A percentile compares a stretch with the other conserved stretches of the same genome.
Conservation (phyloP, 2,329 filamentous ascomycete genomes). For the Basipetospora sp. region DNA sequence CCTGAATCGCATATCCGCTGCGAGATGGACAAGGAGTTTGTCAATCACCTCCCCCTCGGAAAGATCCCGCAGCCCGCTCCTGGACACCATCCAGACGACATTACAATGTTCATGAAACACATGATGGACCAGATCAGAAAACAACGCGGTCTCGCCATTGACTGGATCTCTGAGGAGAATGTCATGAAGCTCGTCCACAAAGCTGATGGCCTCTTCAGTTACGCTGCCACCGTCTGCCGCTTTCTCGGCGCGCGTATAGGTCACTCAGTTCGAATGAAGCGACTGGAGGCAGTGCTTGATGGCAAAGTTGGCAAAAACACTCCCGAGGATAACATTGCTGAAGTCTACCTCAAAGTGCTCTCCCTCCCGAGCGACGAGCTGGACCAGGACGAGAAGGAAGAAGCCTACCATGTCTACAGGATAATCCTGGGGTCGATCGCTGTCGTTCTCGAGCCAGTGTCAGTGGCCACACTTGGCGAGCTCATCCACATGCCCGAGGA, state of each 20-base stretch:
- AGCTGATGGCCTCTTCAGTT: slow-evolving; percentile 17
- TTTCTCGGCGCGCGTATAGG: too few relatives aligned
- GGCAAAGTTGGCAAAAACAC: not conserved
- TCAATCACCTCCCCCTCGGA: not conserved
- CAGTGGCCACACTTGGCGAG: not conserved
- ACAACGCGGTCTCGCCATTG: not conserved
- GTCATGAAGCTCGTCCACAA: slow-evolving; percentile 11
- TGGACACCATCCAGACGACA: not conserved
- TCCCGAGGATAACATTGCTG: not conserved
- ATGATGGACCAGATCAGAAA: not conserved
- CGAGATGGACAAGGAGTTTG: not conserved
- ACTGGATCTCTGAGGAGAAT: not conserved
- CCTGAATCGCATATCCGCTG: not conserved
- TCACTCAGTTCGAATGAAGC: not conserved
- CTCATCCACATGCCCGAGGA: not conserved
- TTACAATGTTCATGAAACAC: not conserved
- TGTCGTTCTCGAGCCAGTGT: not conserved
- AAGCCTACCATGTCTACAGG: not conserved
- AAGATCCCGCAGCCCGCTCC: not conserved
- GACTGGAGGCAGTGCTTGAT: not conserved
- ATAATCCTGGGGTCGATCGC: not conserved
- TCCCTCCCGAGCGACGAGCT: not conserved
- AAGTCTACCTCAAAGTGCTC: not conserved
- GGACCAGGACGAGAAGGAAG: not conserved
- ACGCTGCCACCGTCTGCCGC: slow-evolving; percentile 14